A percentile compares a stretch with the other conserved stretches of the same genome.
phyloP scores from a whole-genome alignment of 805 yeast genomes.

The Candida ovalis region DNA sequence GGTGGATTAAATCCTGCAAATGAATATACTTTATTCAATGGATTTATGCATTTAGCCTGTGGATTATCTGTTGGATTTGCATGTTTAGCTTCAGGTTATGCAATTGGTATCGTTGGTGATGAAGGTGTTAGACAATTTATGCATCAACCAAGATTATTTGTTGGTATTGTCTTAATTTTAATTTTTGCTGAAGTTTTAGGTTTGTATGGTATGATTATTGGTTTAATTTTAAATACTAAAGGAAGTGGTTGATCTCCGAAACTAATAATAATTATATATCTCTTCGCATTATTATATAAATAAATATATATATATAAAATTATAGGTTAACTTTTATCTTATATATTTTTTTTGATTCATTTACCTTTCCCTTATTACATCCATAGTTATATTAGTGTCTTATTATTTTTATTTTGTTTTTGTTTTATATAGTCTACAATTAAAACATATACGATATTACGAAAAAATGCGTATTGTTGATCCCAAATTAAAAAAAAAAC shows the following conservation, averaged over 20 bases:
- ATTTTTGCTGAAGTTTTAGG: constrained; percentile 99
- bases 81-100: constrained; percentile 93
- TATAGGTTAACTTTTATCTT: too few relatives aligned
- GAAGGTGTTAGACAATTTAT: constrained; percentile 98
- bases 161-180: constrained; percentile 94
- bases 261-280: too few relatives aligned
- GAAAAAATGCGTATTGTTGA: too few relatives aligned
- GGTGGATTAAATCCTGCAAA: constrained; percentile 78
- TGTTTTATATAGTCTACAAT: too few relatives aligned
- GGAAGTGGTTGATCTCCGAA: constrained; percentile 63
- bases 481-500: background rate
- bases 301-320: too few relatives aligned
- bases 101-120: constrained; percentile 98
- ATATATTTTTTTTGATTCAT: too few relatives aligned
- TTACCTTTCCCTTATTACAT: too few relatives aligned
- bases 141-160: constrained; percentile 96
- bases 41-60: constrained; percentile 97
- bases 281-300: too few relatives aligned
- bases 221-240: constrained; percentile 86
- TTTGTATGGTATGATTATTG: constrained; percentile 91
- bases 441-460: too few relatives aligned
- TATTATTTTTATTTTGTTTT: too few relatives aligned
- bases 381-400: too few relatives aligned
- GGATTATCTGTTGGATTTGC: constrained; percentile 96
- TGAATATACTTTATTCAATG: constrained; percentile 83